Evolutionary conservation across 2,329 filamentous ascomycete genomes (phyloP), one percentile per base, ranked within the genome.

Genomic region (Pseudopithomyces maydicus): DNA sequence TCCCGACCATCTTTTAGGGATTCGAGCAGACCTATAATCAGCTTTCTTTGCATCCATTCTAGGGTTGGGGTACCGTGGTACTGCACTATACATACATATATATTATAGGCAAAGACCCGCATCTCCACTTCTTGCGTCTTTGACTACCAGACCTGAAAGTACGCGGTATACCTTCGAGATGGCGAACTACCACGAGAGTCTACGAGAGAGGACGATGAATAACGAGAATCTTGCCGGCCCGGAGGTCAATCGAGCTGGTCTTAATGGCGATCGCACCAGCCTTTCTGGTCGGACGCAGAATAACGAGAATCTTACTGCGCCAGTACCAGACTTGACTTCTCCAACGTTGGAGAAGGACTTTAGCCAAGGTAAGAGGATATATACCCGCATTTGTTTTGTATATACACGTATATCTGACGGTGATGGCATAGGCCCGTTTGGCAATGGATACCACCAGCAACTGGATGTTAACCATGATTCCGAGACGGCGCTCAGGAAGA

Each of bases 311-410:
- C 57, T 64, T 19, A 63, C 64, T 43, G 58, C 49, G 8, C 59
- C 61, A 11, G 33, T 49, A 20, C 58, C 57, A n/a, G 44, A 55
- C 17, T 14, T 56, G 32, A 39, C 53, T 23, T 64, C 62, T 54
- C 64, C 55, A 7, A 71, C 76, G 4, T 58, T 79, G 19, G 79
- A 81, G 69, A 81, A 81, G 69, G 79, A 81, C 65, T 81, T 78
- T 61, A 77, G 71, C 45, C 59, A 64, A 12, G 63, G 74, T 58
- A 64, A 69, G 71, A 63, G 61, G 55, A 43, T 8, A 7, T 12
- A 23, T 1, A 14, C 20, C 41, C 35, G 26, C 29, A 11, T 50
- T 29, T n/a, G 20, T 2, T 33, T 45, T 54, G 15, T 20, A n/a
- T 39, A n/a, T n/a, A n/a, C n/a, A n/a, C n/a, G n/a, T n/a, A n/a